These are phyloP conservation scores for Cryptomeria japonica DNA, from an alignment of 75 land plant species.

Conservation along the genomic window DNA sequence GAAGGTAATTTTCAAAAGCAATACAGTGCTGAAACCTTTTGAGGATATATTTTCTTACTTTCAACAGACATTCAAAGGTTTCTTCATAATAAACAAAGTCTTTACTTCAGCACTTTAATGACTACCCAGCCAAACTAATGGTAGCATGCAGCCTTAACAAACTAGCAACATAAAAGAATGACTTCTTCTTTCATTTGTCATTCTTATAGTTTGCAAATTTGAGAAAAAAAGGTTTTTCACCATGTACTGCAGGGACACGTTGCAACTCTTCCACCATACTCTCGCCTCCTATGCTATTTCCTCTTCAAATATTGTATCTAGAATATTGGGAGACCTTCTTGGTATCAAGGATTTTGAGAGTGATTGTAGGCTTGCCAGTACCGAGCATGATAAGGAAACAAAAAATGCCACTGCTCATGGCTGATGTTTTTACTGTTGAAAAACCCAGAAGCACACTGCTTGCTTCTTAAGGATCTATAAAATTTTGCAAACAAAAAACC, in stretches of 20 bases:
- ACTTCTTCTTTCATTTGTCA: not conserved
- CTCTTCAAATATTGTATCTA: not conserved
- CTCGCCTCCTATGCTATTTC: not conserved
- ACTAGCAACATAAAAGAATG: not conserved
- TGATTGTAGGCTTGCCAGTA: not conserved
- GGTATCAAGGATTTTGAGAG: not conserved
- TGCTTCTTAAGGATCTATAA: no score
- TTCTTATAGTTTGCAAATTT: no score
- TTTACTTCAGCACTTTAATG: no score
- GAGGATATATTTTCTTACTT: no score
- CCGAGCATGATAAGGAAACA: not conserved
- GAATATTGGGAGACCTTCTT: not conserved
- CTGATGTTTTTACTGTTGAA: not conserved
- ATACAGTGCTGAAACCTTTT: no score
- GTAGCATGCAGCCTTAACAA: not conserved
- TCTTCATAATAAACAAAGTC: no score
- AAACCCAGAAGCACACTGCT: no score
- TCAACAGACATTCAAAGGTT: no score
- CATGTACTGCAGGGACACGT: not conserved
- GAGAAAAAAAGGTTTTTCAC: not conserved
- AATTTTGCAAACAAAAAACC: not conserved
- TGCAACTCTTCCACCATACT: not conserved
- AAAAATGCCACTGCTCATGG: not conserved
- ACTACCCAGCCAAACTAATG: no score
- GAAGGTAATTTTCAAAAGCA: no score